phyloP scores from a whole-genome alignment of 2,329 filamentous ascomycete species.

The Claviceps humidiphila region DNA sequence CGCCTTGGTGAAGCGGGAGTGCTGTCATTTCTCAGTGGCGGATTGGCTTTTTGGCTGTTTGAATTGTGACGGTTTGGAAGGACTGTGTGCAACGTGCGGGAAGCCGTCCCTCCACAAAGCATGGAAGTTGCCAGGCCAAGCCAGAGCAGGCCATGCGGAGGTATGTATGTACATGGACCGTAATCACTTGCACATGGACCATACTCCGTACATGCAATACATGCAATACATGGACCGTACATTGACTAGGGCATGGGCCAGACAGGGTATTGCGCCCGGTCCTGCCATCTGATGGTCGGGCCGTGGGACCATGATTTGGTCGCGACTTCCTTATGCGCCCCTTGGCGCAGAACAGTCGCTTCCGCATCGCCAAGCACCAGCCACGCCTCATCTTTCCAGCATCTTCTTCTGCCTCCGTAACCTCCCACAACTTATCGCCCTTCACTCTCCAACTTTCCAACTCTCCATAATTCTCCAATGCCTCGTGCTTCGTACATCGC shows the following conservation, averaged over 20 bases:
- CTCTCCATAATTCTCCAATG: no score
- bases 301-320: background rate
- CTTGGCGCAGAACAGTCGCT: background rate
- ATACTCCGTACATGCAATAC: no score
- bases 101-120: background rate
- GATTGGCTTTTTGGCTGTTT: background rate
- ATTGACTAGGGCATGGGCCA: no score
- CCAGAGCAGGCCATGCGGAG: no score
- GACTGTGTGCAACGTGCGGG: background rate
- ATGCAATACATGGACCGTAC: no score
- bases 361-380: no score
- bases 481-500: background rate
- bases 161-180: background rate
- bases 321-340: background rate
- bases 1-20: background rate
- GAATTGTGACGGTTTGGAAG: conserved; percentile 1
- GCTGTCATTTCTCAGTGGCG: conserved; percentile 1
- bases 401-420: no score
- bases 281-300: background rate
- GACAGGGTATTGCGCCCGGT: background rate
- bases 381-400: no score
- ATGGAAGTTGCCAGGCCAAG: background rate
- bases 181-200: background rate
- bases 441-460: no score
- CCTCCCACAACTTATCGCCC: no score